Conservation (phyloP, 495 filamentous ascomycete genomes). For the Daldinia decipiens region DNA sequence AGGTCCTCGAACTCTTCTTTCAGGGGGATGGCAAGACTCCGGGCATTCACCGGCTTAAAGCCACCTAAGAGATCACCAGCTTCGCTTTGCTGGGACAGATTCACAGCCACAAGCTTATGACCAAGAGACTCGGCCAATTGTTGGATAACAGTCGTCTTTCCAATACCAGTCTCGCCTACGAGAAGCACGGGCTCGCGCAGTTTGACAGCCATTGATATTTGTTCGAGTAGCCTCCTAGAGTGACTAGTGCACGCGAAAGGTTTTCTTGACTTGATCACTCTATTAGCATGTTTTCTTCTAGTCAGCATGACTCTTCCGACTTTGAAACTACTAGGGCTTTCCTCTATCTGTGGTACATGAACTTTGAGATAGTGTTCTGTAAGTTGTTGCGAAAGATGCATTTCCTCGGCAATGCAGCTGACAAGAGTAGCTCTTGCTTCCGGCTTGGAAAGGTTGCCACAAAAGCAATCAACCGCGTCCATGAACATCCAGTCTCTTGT, state of each 20-base stretch:
- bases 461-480: conserved; percentile 90
- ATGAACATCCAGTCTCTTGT: conserved; percentile 86
- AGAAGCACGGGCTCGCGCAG: conserved; percentile 89
- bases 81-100: conserved; percentile 97
- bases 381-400: conserved; percentile 84
- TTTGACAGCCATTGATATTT: conserved; percentile 82
- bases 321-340: conserved; percentile 65
- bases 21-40: conserved; percentile 86
- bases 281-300: conserved; percentile 55
- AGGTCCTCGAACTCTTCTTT: conserved; percentile 94
- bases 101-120: conserved; percentile 86
- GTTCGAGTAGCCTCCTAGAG: conserved; percentile 78
- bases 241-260: conserved; percentile 81
- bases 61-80: conserved; percentile 91
- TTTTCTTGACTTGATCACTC: conserved; percentile 58
- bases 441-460: conserved; percentile 76
- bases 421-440: conserved; percentile 70
- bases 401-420: conserved; percentile 77
- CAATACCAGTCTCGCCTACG: conserved; percentile 97
- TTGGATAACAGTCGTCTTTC: conserved; percentile 95
- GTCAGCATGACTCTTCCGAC: conserved; percentile 73
- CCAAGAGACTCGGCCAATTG: conserved; percentile 85
- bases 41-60: conserved; percentile 92
- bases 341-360: conserved; percentile 71
- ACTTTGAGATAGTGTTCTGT: conserved; percentile 73